phyloP scores from a whole-genome alignment of 176 grass and related monocot genomes.

The Eremochloa ophiuroides region DNA sequence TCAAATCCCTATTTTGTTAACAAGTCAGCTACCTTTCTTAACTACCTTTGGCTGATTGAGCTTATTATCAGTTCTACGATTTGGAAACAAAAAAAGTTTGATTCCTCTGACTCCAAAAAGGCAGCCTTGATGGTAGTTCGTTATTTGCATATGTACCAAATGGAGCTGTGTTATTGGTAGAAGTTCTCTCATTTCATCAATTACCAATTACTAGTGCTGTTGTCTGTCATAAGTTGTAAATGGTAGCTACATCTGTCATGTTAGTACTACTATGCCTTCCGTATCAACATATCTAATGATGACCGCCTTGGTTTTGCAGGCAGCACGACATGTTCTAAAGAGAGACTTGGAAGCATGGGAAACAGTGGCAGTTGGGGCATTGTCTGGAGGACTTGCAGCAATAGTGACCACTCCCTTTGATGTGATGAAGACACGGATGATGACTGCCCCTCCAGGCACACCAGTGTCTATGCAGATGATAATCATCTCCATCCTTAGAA shows the following conservation, averaged over 20 bases:
- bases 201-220: background rate
- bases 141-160: too few species aligned
- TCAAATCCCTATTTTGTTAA: background rate
- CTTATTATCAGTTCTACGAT: background rate
- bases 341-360: slow-evolving; percentile 93
- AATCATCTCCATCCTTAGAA: slow-evolving; percentile 79
- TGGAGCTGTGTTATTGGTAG: background rate
- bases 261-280: background rate
- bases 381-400: slow-evolving; percentile 88
- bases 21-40: background rate
- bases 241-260: background rate
- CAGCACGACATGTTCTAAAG: slow-evolving; percentile 57
- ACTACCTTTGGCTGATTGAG: background rate
- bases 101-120: background rate
- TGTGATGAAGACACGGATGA: slow-evolving; percentile 96
- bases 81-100: background rate
- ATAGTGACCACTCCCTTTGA: slow-evolving; percentile 92
- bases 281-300: slow-evolving; percentile 1
- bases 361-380: slow-evolving; percentile 65
- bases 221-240: background rate
- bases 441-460: slow-evolving; percentile 80
- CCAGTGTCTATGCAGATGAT: slow-evolving; percentile 89
- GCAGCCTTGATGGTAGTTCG: too few species aligned
- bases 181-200: background rate
- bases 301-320: slow-evolving; percentile 35